Base-by-base conservation (phyloP, 2,329 filamentous ascomycete genomes). In the Zymoseptoria brevis region DNA sequence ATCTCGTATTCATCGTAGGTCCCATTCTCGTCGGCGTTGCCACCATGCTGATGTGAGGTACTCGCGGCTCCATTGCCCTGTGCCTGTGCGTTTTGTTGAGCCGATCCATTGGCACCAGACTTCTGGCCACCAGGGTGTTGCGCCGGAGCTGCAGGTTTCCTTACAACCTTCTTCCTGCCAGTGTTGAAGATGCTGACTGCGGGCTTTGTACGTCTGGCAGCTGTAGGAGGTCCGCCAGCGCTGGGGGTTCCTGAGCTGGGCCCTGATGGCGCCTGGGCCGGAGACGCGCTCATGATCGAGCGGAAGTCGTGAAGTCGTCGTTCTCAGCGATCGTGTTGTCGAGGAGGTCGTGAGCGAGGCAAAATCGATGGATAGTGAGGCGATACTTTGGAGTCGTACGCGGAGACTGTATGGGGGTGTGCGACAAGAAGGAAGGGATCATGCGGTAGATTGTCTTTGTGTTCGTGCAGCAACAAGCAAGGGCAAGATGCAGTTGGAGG, bases 1-100 rank as follows among this genome's bases (percentile, higher is more conserved):
- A 97, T 80, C 13, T 90, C 89, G 66, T 78, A 86, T 68, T 86
- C 86, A 9, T 72, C 69, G 59, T 69, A 73, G 1, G 55, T 59
- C 29, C 59, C 56, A 21, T 58, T 51, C 24, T 62, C 60, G 13
- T 60, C 60, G 45, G 58, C 60, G 4, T 56, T 57, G 11, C 50
- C 48, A 4, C 65, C 61, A n/a, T 68, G 63, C 21, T 66, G 64
- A 19, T 66, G 62, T 19, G 57, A 49, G 11, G 30, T 57, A 49
- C 30, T n/a, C 9, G 35, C 29, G 19, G 51, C 45, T 22, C 53
- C 59, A 41, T 54, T 54, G 19, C 19, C 24, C 19, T 29, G 22
- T n/a, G 50, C 13, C 16, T 56, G 54, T 8, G 57, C 19, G 19
- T 13, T 19, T 19, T 29, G 45, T 19, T 56, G 48, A 22, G 54